Evolutionary conservation across 164 flowering plant species (phyloP), one percentile per base, ranked within the genome.

Genomic region (Tetrastigma voinierianum): DNA sequence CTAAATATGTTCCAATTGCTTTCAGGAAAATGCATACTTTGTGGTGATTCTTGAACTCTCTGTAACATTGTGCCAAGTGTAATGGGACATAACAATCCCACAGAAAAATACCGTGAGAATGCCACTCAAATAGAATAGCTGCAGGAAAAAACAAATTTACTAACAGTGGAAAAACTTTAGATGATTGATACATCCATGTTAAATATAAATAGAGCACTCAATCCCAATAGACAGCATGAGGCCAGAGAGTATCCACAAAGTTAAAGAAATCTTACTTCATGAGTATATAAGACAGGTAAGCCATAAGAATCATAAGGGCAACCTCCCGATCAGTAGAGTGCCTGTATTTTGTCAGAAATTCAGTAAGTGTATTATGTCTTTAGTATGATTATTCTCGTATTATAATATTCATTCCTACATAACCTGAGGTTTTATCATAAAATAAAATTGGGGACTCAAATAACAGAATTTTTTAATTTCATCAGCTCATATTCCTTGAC

Each of bases 241-340:
- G 9, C 25, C 48, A 18, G 24, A 25, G 24, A 67, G 15, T 19
- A 16, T 12, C 55, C 51, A 40, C 0, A 52, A 16, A 52, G 20
- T 23, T 10, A 13, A 56, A 20, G 53, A 68, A 70, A 51, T 17
- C 81, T 76, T 78, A 91, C 97, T 75, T 91, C 95, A 44, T 91
- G 70, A 89, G 69, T 81, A 91, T 83, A 71, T 91, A 91, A 4
- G 97, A 91, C 58, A 89, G 83, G 75, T 91, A 91, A 49, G 97
- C 97, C 97, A 91, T 87, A 40, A 91, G 86, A 67, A 91, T 85
- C 97, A 91, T 89, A 46, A 91, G 72, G 59, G 97, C 95, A 78
- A 91, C 87, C 78, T 91, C 97, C 23, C 97, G 95, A 69, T 89
- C 95, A 1, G 97, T 91, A 14, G 95, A 89, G 76, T 91, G 97